These are phyloP conservation scores for Neurospora sp. DNA, from an alignment of 495 filamentous ascomycete genomes.

Conservation along the genomic window DNA sequence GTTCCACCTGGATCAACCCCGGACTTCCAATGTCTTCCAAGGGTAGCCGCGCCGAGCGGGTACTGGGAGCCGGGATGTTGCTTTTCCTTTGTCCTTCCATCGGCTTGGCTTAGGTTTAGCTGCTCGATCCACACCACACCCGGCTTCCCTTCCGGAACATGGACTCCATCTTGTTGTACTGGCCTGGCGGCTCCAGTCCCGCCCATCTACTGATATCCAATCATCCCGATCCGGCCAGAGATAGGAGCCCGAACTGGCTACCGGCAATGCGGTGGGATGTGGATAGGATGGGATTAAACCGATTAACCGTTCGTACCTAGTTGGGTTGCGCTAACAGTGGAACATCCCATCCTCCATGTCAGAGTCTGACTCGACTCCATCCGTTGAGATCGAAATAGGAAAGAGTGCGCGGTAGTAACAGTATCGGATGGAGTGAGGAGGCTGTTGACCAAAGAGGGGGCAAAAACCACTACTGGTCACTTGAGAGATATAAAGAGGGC, in stretches of 20 bases:
- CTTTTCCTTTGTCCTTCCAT: neutral
- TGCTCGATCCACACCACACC: neutral
- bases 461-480: neutral
- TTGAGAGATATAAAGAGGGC: neutral
- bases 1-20: neutral
- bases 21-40: neutral
- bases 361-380: neutral
- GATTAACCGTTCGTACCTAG: neutral
- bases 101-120: neutral
- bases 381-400: neutral
- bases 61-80: neutral
- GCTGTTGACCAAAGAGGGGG: neutral
- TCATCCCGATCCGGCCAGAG: neutral
- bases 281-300: neutral
- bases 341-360: neutral
- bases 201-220: neutral
- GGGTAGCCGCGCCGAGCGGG: neutral
- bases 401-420: neutral
- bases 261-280: neutral
- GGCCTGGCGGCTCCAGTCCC: neutral
- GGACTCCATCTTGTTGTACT: neutral
- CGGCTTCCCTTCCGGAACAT: neutral
- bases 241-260: neutral
- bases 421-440: neutral
- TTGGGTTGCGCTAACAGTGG: neutral